Evolutionary conservation across 176 grass and related monocot genomes (phyloP).

Genomic region (Lolium rigidum): DNA sequence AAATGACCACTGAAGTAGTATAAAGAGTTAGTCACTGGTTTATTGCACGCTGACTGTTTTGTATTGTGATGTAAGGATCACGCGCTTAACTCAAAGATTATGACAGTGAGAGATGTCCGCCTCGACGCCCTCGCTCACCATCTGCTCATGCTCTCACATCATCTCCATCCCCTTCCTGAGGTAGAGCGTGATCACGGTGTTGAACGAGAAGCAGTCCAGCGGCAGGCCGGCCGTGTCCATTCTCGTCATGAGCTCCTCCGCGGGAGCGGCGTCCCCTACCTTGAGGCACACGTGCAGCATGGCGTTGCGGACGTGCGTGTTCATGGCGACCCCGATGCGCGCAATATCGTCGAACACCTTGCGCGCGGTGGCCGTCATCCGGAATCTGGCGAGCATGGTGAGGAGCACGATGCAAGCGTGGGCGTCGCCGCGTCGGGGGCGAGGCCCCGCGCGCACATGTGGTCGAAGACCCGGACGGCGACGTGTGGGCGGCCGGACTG

Average conservation of each 20-base stretch:
- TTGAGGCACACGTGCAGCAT: slow-evolving; percentile 85
- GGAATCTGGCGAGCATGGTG: too few species aligned
- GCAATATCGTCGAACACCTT: slow-evolving; percentile 72
- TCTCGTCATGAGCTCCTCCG: slow-evolving; percentile 30
- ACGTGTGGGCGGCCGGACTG: too few species aligned
- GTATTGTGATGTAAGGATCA: too few species aligned
- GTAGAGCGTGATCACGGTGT: slow-evolving; percentile 77
- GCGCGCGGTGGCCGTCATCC: slow-evolving; percentile 53
- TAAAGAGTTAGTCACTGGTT: too few species aligned
- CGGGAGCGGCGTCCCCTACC: slow-evolving; percentile 53
- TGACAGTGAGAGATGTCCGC: too few species aligned
- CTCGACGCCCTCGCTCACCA: slow-evolving; percentile 55
- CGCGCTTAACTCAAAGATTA: too few species aligned
- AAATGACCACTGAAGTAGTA: too few species aligned
- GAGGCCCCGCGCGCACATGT: too few species aligned
- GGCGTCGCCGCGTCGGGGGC: too few species aligned
- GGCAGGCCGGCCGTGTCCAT: slow-evolving; percentile 28
- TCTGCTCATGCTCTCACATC: slow-evolving; percentile 65
- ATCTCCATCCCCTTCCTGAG: slow-evolving; percentile 84
- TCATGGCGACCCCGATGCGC: slow-evolving; percentile 40
- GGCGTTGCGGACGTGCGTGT: slow-evolving; percentile 67
- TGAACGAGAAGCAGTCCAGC: slow-evolving; percentile 70
- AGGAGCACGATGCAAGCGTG: too few species aligned
- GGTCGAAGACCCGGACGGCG: too few species aligned
- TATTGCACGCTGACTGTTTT: too few species aligned